phyloP scores from a whole-genome alignment of 2,329 filamentous ascomycete genomes.

The Berkeleyomyces basicola region DNA sequence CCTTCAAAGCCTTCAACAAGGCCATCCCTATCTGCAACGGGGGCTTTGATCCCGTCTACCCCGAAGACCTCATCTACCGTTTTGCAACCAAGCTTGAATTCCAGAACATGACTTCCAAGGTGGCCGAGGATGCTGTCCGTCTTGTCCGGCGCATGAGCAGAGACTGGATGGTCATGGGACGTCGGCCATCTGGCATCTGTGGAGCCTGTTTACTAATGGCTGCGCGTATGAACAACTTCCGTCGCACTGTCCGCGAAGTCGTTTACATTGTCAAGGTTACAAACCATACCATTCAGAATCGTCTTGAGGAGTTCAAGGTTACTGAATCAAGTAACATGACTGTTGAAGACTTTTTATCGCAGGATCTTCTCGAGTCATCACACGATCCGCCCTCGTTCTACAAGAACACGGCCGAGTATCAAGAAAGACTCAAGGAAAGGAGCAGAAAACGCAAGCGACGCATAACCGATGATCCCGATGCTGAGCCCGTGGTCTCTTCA shows the following conservation, averaged over 20 bases:
- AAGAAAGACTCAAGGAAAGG: conserved; percentile 34
- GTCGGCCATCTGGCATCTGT: conserved; percentile 83
- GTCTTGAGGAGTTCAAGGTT: conserved; percentile 77
- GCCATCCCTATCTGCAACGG: conserved; percentile 53
- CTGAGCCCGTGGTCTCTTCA: conserved; percentile 15
- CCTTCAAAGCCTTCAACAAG: conserved; percentile 70
- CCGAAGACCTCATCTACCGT: conserved; percentile 79
- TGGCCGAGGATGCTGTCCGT: conserved; percentile 73
- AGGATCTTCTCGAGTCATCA: conserved; percentile 52
- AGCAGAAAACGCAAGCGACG: conserved; percentile 31
- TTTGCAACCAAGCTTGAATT: conserved; percentile 91
- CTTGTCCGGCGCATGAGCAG: conserved; percentile 86
- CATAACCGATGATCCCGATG: conserved; percentile 21
- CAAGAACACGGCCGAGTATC: conserved; percentile 43
- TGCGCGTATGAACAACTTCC: conserved; percentile 95
- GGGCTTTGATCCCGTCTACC: conserved; percentile 51
- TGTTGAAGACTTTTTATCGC: conserved; percentile 66
- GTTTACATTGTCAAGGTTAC: conserved; percentile 98
- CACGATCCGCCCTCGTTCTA: conserved; percentile 78
- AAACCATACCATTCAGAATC: conserved; percentile 80
- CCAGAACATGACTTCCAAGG: conserved; percentile 59
- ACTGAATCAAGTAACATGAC: conserved; percentile 74
- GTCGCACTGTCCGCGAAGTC: conserved; percentile 78
- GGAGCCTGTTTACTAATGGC: conserved; percentile 89
- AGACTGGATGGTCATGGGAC: conserved; percentile 94